Conservation (phyloP, 768 basidiomycete genomes). For the Agrocybe chaxingu region DNA sequence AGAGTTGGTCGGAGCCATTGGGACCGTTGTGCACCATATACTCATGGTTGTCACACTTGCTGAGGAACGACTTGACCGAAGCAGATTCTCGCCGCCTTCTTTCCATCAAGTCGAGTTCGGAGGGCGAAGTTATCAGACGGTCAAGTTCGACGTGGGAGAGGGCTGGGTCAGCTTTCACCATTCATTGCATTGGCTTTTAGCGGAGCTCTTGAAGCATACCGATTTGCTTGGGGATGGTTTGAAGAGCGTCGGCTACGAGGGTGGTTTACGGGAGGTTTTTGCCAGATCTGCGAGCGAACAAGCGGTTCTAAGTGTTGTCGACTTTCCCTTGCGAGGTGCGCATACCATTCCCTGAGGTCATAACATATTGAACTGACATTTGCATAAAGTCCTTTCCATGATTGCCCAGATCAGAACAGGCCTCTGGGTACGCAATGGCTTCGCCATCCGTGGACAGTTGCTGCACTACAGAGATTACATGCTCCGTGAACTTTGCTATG, state of each 20-base stretch:
- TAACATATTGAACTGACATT: slow-evolving; percentile 1
- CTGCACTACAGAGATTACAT: slow-evolving; percentile 96
- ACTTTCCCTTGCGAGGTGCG: slow-evolving; percentile 87
- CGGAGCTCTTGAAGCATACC: slow-evolving; percentile 84
- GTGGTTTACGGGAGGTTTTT: slow-evolving; percentile 60
- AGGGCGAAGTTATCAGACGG: slow-evolving; percentile 50
- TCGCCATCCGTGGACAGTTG: slow-evolving; percentile 90
- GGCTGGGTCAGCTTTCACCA: slow-evolving; percentile 93
- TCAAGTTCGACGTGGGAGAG: slow-evolving; percentile 76
- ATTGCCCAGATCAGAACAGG: slow-evolving; percentile 94
- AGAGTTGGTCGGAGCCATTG: slow-evolving; percentile 65
- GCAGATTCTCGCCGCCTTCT: slow-evolving; percentile 56
- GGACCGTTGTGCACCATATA: slow-evolving; percentile 67
- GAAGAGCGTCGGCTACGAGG: slow-evolving; percentile 45
- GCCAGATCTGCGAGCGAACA: slow-evolving; percentile 60
- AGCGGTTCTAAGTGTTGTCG: slow-evolving; percentile 72
- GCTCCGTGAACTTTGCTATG: slow-evolving; percentile 93
- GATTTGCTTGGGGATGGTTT: slow-evolving; percentile 58
- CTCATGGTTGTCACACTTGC: slow-evolving; percentile 65
- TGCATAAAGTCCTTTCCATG: slow-evolving; percentile 69
- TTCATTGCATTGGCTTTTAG: slow-evolving; percentile 85
- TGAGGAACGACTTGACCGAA: slow-evolving; percentile 65
- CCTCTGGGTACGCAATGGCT: slow-evolving; percentile 97
- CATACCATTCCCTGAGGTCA: slow-evolving; percentile 1
- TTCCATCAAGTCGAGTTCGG: slow-evolving; percentile 73